Percentiles rank a stretch among this genome's conserved stretches.
Conservation (phyloP, 1,284 basidiomycete genomes). For the Trichosporon faecale region DNA sequence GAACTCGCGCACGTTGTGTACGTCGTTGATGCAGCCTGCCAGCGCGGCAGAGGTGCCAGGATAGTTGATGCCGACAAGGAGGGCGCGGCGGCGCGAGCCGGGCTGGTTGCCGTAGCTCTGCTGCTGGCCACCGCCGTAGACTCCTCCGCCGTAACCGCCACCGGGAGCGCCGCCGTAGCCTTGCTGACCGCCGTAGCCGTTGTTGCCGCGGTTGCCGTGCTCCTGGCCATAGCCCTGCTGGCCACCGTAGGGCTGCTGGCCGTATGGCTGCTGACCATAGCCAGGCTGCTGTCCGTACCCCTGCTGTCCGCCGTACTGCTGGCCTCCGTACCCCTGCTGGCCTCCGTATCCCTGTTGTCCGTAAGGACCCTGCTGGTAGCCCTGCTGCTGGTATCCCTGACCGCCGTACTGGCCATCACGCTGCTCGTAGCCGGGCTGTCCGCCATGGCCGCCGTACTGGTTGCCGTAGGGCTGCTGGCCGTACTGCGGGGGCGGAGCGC, state of each 20-base stretch:
- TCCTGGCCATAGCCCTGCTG: neutral
- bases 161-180: neutral
- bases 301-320: neutral
- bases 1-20: slow-evolving; percentile 70
- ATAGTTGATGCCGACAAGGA: slow-evolving; percentile 64
- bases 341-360: neutral
- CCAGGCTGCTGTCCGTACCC: slow-evolving; percentile 6
- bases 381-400: neutral
- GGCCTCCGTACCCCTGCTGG: slow-evolving; percentile 11
- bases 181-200: neutral
- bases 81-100: slow-evolving; percentile 8
- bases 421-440: no score
- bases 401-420: neutral
- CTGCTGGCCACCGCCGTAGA: neutral
- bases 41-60: slow-evolving; percentile 62
- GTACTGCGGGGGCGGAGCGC: neutral
- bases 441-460: neutral
- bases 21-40: slow-evolving; percentile 85
- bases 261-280: neutral
- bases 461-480: neutral
- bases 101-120: slow-evolving; percentile 1
- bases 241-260: neutral
- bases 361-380: neutral
- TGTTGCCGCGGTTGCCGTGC: no score
- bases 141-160: neutral